Conservation (phyloP, 495 filamentous ascomycete genomes). For the Aspergillus campestris region DNA sequence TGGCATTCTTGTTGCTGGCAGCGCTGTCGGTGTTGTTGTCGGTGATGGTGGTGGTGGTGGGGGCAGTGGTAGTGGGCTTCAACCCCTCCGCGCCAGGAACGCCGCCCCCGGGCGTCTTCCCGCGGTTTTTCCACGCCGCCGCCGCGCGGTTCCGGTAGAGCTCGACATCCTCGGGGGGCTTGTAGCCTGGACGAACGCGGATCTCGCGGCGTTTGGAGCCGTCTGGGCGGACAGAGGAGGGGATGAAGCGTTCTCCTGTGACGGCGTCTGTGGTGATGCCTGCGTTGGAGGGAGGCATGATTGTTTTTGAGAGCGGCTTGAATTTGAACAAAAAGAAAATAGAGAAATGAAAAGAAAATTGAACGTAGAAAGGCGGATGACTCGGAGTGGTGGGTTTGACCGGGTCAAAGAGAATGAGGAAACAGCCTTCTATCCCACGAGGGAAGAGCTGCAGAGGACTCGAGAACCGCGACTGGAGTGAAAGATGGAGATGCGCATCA, state of each 20-base stretch:
- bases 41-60: slow-evolving; percentile 17
- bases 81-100: slow-evolving; percentile 69
- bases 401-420: too few species aligned
- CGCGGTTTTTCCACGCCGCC: slow-evolving; percentile 75
- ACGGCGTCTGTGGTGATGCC: slow-evolving; percentile 67
- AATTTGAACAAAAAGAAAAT: background rate
- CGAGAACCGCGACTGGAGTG: too few species aligned
- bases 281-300: slow-evolving; percentile 33
- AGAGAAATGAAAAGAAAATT: background rate
- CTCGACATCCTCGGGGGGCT: slow-evolving; percentile 92
- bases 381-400: too few species aligned
- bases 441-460: too few species aligned
- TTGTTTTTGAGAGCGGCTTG: background rate
- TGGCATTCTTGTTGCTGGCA: slow-evolving; percentile 83
- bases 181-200: slow-evolving; percentile 85
- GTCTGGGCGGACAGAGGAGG: slow-evolving; percentile 76
- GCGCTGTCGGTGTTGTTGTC: slow-evolving; percentile 32
- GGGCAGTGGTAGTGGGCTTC: slow-evolving; percentile 48
- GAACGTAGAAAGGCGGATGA: too few species aligned
- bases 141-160: slow-evolving; percentile 91
- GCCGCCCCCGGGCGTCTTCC: slow-evolving; percentile 44
- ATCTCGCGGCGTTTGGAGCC: slow-evolving; percentile 87
- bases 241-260: slow-evolving; percentile 80
- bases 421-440: too few species aligned
- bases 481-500: too few species aligned